A percentile compares a stretch with the other conserved stretches of the same genome.
These are phyloP conservation scores for Suillus spraguei DNA, from an alignment of 768 basidiomycete genomes.

Conservation along the genomic window DNA sequence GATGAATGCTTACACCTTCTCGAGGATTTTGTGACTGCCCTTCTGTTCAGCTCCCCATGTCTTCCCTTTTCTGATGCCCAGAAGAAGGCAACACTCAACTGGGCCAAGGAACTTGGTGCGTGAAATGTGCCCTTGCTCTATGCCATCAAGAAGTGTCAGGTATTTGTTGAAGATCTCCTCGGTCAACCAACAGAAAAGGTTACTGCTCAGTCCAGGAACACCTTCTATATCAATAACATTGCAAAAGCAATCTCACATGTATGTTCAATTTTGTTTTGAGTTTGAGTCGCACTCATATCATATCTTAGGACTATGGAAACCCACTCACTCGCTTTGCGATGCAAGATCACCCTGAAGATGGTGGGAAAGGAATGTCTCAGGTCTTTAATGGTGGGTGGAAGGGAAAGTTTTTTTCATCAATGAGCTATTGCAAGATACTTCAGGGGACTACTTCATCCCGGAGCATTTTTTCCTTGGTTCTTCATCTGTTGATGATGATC, in stretches of 20 bases:
- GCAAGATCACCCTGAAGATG: background rate
- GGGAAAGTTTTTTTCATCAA: no score
- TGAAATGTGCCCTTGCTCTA: conserved; percentile 24
- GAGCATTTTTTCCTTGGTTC: background rate
- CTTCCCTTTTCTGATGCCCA: conserved; percentile 32
- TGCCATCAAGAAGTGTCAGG: conserved; percentile 15
- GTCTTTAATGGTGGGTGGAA: background rate
- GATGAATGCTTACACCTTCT: background rate
- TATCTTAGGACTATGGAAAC: conserved; percentile 8
- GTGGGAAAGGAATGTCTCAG: background rate
- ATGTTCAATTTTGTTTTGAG: background rate
- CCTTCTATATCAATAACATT: conserved; percentile 24
- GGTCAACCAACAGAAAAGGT: conserved; percentile 15
- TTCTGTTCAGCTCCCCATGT: conserved; percentile 31
- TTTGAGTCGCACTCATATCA: background rate
- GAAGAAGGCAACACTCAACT: conserved; percentile 28
- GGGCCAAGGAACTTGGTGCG: conserved; percentile 30
- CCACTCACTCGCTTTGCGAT: background rate
- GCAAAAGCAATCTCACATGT: conserved; percentile 26
- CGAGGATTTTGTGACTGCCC: conserved; percentile 21
- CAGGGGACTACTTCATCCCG: no score
- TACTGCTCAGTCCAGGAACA: conserved; percentile 19
- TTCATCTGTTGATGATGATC: background rate
- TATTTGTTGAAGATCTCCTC: background rate
- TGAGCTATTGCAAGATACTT: no score